Percentiles rank a stretch among this genome's conserved stretches.
These are phyloP conservation scores for Eucalyptus grandis DNA, from an alignment of 345 rosid genomes.

Conservation along the genomic window DNA sequence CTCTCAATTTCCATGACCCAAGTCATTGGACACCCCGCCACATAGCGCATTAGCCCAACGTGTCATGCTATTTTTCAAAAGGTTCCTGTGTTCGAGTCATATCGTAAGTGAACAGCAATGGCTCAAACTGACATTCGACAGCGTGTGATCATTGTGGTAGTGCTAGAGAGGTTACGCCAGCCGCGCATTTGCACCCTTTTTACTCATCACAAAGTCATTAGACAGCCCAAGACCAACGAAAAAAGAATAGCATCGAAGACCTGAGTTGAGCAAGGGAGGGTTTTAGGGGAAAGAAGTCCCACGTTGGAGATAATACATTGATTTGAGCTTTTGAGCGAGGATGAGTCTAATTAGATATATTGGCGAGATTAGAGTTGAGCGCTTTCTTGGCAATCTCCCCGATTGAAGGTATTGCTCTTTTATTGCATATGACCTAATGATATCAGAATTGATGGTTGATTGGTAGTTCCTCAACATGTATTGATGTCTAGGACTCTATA, in stretches of 20 bases:
- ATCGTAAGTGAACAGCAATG: neutral
- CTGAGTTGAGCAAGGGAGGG: neutral
- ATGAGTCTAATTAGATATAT: neutral
- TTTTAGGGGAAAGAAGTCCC: too few species aligned
- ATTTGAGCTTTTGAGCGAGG: neutral
- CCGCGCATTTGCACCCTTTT: too few species aligned
- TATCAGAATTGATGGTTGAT: accelerated
- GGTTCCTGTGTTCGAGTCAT: neutral
- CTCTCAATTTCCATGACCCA: neutral
- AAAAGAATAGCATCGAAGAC: neutral
- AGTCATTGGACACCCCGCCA: neutral
- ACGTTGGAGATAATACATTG: too few species aligned
- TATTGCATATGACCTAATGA: neutral
- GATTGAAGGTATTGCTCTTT: neutral
- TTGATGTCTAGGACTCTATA: accelerated
- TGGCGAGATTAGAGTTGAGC: too few species aligned
- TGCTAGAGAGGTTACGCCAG: neutral
- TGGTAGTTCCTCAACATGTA: accelerated
- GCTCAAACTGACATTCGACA: neutral
- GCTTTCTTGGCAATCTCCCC: neutral
- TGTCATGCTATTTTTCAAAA: neutral
- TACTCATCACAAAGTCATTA: neutral
- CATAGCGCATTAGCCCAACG: neutral
- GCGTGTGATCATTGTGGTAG: accelerated
- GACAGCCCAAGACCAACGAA: neutral